Evolutionary conservation across 1,284 basidiomycete species (phyloP).

Genomic region (Ganoderma sp.): DNA sequence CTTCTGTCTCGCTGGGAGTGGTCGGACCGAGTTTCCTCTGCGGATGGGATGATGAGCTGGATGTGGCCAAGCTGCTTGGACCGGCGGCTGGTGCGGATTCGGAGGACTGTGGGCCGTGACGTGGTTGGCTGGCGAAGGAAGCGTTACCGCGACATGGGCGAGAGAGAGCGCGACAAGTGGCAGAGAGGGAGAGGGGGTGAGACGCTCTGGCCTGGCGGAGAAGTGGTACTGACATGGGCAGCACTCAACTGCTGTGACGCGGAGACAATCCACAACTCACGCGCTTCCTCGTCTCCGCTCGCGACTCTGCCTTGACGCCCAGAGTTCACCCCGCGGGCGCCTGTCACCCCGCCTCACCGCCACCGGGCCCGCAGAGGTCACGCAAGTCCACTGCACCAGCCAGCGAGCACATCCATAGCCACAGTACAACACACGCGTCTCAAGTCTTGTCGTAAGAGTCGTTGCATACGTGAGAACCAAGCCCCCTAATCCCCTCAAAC

Average conservation of each 20-base stretch:
- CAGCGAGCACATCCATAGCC: not conserved
- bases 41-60: slow-evolving; percentile 2
- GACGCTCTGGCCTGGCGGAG: slow-evolving; percentile 38
- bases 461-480: not conserved
- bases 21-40: slow-evolving; percentile 3
- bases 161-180: slow-evolving; percentile 32
- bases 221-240: slow-evolving; percentile 42
- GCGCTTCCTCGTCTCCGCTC: too few species aligned
- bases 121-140: slow-evolving; percentile 34
- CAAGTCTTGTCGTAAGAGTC: slow-evolving; percentile 9
- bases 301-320: not conserved
- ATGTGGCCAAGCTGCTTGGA: slow-evolving; percentile 23
- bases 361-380: not conserved
- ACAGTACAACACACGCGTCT: not conserved
- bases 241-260: slow-evolving; percentile 11
- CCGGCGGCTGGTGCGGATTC: slow-evolving; percentile 24
- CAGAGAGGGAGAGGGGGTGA: slow-evolving; percentile 34
- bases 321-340: not conserved
- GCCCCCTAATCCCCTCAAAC: slow-evolving; percentile 7
- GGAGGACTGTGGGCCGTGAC: slow-evolving; percentile 13
- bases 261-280: too few species aligned
- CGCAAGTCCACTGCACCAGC: too few species aligned
- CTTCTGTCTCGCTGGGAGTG: not conserved
- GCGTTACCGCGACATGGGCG: slow-evolving; percentile 36
- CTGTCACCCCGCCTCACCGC: not conserved